These are phyloP conservation scores for Prunus campanulata DNA, from an alignment of 306 rosid genomes.

Conservation along the genomic window DNA sequence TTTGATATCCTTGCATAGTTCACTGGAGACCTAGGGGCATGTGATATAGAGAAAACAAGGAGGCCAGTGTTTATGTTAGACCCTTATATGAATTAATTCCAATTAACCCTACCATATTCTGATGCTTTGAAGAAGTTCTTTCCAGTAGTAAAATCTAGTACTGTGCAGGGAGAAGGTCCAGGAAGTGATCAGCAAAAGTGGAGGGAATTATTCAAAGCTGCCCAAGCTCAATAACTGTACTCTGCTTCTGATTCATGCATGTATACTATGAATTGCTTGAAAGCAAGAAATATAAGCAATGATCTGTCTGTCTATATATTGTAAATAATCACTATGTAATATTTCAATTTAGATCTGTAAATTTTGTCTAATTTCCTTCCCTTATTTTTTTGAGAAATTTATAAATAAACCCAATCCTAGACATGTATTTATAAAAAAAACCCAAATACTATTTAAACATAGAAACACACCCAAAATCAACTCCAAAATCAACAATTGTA, in stretches of 20 bases:
- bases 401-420: no score
- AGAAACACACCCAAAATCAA: no score
- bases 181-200: conserved; percentile 69
- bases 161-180: conserved; percentile 85
- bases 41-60: not conserved
- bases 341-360: not conserved
- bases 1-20: not conserved
- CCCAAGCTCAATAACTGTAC: conserved; percentile 20
- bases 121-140: not conserved
- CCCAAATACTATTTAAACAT: no score
- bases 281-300: not conserved
- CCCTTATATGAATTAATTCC: no score
- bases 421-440: no score
- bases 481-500: no score
- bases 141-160: conserved; percentile 7
- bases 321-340: not conserved
- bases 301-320: not conserved
- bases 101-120: not conserved
- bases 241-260: not conserved
- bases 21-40: not conserved
- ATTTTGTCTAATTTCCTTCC: not conserved
- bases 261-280: not conserved
- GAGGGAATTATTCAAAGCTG: conserved; percentile 64
- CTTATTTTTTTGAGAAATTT: not conserved
- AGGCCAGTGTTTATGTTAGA: not conserved